Evolutionary conservation across 495 filamentous ascomycete genomes (phyloP).

Genomic region (Chlorociboria aeruginascens): DNA sequence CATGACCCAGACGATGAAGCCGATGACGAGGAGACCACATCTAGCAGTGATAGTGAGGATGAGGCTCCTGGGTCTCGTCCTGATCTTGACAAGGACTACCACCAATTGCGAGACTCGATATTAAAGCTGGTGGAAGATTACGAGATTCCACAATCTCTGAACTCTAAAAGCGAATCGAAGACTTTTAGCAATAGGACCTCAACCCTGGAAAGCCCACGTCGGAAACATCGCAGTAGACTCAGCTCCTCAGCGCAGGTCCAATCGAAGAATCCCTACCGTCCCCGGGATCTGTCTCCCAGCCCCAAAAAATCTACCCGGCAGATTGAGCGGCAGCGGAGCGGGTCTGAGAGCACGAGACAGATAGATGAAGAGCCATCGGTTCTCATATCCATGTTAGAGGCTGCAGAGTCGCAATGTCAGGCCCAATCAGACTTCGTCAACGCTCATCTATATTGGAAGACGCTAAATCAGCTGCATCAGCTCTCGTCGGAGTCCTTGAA

Average conservation of each 20-base stretch:
- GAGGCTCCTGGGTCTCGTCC: slow-evolving; percentile 50
- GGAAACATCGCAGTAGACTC: slow-evolving; percentile 13
- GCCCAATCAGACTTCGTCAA: slow-evolving; percentile 59
- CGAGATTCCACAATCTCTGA: slow-evolving; percentile 52
- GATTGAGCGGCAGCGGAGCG: slow-evolving; percentile 15
- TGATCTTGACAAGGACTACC: slow-evolving; percentile 69
- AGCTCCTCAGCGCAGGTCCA: slow-evolving; percentile 12
- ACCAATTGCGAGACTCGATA: slow-evolving; percentile 71
- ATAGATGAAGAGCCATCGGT: slow-evolving; percentile 27
- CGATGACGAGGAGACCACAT: slow-evolving; percentile 51
- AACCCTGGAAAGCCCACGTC: slow-evolving; percentile 11
- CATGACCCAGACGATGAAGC: slow-evolving; percentile 55
- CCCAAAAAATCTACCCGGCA: slow-evolving; percentile 19
- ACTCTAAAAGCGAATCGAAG: slow-evolving; percentile 40
- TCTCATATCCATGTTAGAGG: slow-evolving; percentile 56
- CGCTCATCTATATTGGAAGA: slow-evolving; percentile 59
- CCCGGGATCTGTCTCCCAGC: slow-evolving; percentile 22
- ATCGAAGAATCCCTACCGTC: slow-evolving; percentile 43
- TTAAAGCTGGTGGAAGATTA: slow-evolving; percentile 71
- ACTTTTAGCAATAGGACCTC: slow-evolving; percentile 50
- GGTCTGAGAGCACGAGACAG: slow-evolving; percentile 14
- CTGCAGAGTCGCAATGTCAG: slow-evolving; percentile 52
- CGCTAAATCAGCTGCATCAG: slow-evolving; percentile 48
- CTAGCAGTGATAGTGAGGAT: slow-evolving; percentile 53
- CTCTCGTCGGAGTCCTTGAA: slow-evolving; percentile 51